Evolutionary conservation across 2,329 filamentous ascomycete species (phyloP), one percentile per base, ranked within the genome.

Genomic region (Diaporthe sp.): DNA sequence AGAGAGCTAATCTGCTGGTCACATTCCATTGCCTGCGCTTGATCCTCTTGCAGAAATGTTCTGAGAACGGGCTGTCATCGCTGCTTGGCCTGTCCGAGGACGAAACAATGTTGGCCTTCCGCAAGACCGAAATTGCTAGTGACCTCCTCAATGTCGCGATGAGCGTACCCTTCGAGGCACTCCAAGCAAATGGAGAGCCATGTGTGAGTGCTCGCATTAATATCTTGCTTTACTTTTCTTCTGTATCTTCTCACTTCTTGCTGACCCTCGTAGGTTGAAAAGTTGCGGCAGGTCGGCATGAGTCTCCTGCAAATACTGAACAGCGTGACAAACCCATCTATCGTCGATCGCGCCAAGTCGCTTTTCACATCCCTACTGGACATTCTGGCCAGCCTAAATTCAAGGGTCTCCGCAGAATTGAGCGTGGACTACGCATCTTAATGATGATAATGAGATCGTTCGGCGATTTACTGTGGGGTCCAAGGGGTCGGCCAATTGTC

Each of bases 311-410:
- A 64, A 45, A 45, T 64, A 19, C 25, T 64, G 17, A 64, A 64
- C 25, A 64, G 30, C 15, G 58, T 64, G 8, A 22, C 38, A 2
- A 64, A 45, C 22, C 38, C 58, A 30, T 45, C 58, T 38, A 64
- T 64, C 17, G 25, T 64, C n/a, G 38, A 30, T 64, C 58, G 58
- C 8, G 38, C 58, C 38, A 64, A 64, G 17, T 30, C 25, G 8
- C 58, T 64, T 9, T 64, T 64, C 38, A 64, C 58, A 64, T 64
- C 38, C 25, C 38, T 64, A 15, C 38, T 64, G 15, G 58, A 64
- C 58, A 64, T 64, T 64, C 58, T 64, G 38, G 58, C 58, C 58
- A 64, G 58, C 38, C 25, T 64, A 22, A 64, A 64, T 12, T 64
- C 58, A 3, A 64, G 58, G 38, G 58, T 64, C 58, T 64, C 58